phyloP scores from a whole-genome alignment of 2,329 filamentous ascomycete species.

The Trichoderma brevicompactum region DNA sequence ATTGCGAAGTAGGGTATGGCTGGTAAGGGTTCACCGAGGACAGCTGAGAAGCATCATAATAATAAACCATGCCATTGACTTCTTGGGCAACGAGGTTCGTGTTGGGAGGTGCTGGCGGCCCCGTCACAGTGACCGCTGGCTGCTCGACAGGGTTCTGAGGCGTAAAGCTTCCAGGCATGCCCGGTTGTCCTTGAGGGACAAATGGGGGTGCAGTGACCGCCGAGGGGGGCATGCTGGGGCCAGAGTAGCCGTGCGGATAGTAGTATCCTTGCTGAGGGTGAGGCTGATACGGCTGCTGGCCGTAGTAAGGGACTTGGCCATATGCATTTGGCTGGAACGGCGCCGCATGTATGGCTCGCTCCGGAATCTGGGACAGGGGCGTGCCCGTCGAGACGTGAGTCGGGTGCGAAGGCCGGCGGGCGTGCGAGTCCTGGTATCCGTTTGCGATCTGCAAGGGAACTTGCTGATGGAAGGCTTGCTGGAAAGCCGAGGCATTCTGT shows the following conservation, averaged over 20 bases:
- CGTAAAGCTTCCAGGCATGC: constrained; percentile 47
- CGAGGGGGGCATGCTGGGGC: constrained; percentile 56
- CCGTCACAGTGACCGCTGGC: constrained; percentile 39
- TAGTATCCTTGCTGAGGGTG: constrained; percentile 66
- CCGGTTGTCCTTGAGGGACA: constrained; percentile 58
- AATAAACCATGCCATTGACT: constrained; percentile 95
- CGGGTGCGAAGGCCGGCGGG: constrained; percentile 69
- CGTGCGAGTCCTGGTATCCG: constrained; percentile 64
- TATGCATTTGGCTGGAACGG: constrained; percentile 82
- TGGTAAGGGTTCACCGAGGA: constrained; percentile 56
- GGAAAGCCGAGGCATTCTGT: constrained; percentile 72
- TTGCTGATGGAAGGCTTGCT: constrained; percentile 93
- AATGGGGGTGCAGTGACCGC: constrained; percentile 58
- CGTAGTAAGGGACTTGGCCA: constrained; percentile 60
- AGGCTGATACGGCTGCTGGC: constrained; percentile 47
- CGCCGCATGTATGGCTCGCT: constrained; percentile 86
- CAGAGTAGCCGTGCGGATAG: constrained; percentile 61
- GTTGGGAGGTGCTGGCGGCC: constrained; percentile 36
- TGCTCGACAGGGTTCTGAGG: constrained; percentile 49
- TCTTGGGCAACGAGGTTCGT: constrained; percentile 75
- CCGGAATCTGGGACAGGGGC: constrained; percentile 88
- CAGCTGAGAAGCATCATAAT: constrained; percentile 80
- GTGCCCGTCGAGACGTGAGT: constrained; percentile 75
- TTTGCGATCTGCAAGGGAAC: constrained; percentile 75
- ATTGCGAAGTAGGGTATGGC: constrained; percentile 52